Evolutionary conservation across 345 rosid genomes (phyloP), one percentile per base, ranked within the genome.

Genomic region (Euphorbia peplus): DNA sequence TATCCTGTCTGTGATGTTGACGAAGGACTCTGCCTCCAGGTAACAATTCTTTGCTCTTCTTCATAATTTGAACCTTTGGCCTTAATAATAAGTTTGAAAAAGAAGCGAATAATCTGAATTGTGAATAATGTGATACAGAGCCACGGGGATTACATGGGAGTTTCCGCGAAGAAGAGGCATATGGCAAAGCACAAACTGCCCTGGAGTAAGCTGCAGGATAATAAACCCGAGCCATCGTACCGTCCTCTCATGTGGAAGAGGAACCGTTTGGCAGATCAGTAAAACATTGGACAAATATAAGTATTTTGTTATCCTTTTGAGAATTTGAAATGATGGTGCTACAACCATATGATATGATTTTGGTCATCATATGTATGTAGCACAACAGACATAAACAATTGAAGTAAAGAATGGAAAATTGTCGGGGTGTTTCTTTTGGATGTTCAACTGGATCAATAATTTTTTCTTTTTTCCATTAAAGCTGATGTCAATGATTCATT

Each of bases 1-100:
- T 89, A 89, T 74, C 96, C 92, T 4, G 72, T 87, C 60, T 89
- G 96, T 69, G 84, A 85, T 50, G 8, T 84, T 15, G 75, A 84
- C 0, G 87, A 85, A 72, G 89, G 87, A 28, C 84, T 85, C 71
- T 89, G 96, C 75, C 85, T 84, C 26, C 53, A 79, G 86, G 95
- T 87, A 83, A 52, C 8, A n/a, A 65, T 16, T 59, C 39, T 28
- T 10, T 24, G 60, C 29, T 24, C 32, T 37, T 52, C 29, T 30
- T 8, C 10, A 44, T 44, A 12, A 44, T 1, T 39, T 39, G 42
- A 39, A 5, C 42, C 42, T 39, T 39, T 39, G 42, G 42, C 6
- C 11, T 39, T 39, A 39, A 8, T 4, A 39, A 39, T 39, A 39
- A 39, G 42, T 5, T 8, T 2, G 37, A 39, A 39, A 8, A 39